Evolutionary conservation across 176 grass and related monocot genomes (phyloP), one percentile per base, ranked within the genome.

Genomic region (Avena insularis): DNA sequence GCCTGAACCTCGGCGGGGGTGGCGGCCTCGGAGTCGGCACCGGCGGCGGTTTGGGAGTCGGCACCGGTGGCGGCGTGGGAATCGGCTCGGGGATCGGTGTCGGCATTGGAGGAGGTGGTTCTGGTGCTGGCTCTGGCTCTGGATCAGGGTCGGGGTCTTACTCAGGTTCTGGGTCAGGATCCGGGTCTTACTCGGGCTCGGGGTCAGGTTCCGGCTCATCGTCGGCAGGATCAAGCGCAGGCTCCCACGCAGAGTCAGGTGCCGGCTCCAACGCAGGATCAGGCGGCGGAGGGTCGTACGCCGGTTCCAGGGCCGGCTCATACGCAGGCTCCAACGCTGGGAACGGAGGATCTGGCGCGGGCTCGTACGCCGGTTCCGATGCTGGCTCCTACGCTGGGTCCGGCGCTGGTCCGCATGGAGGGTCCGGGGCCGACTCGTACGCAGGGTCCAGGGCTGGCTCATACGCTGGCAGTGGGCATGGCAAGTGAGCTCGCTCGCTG

Each of bases 131-230:
- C 0, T 75, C 77, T 2, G 82, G 15, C 0, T 85, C 83, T 0
- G 77, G 82, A 0, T 89, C 80, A 8, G 73, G 73, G 0, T 88
- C 79, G 1, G 74, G 74, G 5, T 89, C 81, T 7, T 54, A 54
- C 31, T 63, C 82, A 6, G 67, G 77, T 9, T 80, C 68, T 0
- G 86, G 76, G 0, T 87, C 85, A 0, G 47, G 88, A 6, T 86
- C 87, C 0, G 86, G 49, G 0, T 87, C 89, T 5, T 61, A 55
- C 5, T 67, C 84, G 0, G 69, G 75, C 0, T 91, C 89, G 0
- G 90, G 87, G 1, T 80, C 86, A 3, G 73, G 88, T 1, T 91
- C 89, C 0, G 90, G 87, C 0, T 92, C 87, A 8, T 83, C 85
- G n/a, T 81, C 88, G 7, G 83, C 71, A 0, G 88, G 88, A 0